Evolutionary conservation across 2,329 filamentous ascomycete species (phyloP).

Genomic region (Aspergillus tubingensis): DNA sequence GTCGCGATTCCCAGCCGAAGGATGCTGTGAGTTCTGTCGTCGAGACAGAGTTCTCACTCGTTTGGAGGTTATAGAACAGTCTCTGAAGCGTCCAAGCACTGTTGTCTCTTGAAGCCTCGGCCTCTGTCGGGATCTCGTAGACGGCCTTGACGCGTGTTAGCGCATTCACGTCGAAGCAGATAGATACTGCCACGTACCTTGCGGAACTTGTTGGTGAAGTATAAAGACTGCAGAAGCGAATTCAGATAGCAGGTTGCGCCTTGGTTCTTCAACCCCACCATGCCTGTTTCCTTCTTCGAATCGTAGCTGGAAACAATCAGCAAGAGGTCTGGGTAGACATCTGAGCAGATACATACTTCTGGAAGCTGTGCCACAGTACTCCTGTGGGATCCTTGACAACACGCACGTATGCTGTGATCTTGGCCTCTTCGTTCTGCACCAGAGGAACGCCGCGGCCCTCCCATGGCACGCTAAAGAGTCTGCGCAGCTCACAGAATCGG

Average conservation of each 20-base stretch:
- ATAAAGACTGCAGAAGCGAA: conserved; percentile 79
- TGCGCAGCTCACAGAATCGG: conserved; percentile 85
- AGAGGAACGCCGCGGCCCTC: conserved; percentile 65
- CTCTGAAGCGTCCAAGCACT: conserved; percentile 93
- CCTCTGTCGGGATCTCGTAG: conserved; percentile 92
- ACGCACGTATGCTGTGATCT: conserved; percentile 50
- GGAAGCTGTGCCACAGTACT: conserved; percentile 51
- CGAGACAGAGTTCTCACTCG: conserved; percentile 76
- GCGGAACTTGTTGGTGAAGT: conserved; percentile 89
- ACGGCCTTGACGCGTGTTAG: conserved; percentile 64
- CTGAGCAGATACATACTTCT: conserved; percentile 36
- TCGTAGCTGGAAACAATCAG: conserved; percentile 68
- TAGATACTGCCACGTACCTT: conserved; percentile 59
- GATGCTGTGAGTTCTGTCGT: conserved; percentile 94
- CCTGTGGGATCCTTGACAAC: conserved; percentile 53
- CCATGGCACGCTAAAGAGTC: conserved; percentile 78
- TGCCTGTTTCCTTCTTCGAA: conserved; percentile 98
- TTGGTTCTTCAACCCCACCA: conserved; percentile 94
- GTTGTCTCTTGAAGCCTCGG: conserved; percentile 77
- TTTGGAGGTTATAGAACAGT: conserved; percentile 93
- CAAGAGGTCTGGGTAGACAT: conserved; percentile 32
- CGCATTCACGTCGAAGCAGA: background rate
- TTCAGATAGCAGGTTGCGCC: conserved; percentile 90
- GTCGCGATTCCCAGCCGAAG: conserved; percentile 96
- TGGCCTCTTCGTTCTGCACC: conserved; percentile 51